These are phyloP conservation scores for Phytophthora aleatoria DNA, from an alignment of 352 stramenopile genomes.

Conservation along the genomic window DNA sequence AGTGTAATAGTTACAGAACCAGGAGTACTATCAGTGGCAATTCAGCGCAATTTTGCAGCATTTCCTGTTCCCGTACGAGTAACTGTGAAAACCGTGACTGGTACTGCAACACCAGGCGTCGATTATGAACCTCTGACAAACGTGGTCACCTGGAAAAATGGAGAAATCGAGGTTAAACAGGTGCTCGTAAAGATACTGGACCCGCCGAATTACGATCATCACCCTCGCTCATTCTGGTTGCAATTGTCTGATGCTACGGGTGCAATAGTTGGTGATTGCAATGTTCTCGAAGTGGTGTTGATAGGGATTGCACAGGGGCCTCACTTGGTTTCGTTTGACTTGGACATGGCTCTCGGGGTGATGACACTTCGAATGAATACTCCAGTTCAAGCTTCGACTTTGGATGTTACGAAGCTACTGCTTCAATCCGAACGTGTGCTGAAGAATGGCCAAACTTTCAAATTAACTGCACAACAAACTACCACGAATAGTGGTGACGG, in stretches of 20 bases:
- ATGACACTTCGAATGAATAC: constrained; percentile 44
- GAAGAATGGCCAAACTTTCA: constrained; percentile 18
- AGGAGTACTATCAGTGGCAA: constrained; percentile 43
- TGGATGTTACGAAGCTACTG: constrained; percentile 51
- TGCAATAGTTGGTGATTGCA: constrained; percentile 54
- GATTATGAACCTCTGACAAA: constrained; percentile 52
- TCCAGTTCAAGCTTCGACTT: constrained; percentile 42
- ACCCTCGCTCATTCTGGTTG: constrained; percentile 49
- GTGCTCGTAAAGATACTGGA: constrained; percentile 49
- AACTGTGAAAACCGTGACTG: constrained; percentile 44
- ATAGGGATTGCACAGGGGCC: constrained; percentile 40
- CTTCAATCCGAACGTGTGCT: constrained; percentile 44
- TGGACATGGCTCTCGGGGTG: constrained; percentile 52
- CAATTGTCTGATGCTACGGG: constrained; percentile 51
- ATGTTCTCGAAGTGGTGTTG: constrained; percentile 48
- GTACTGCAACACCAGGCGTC: constrained; percentile 52
- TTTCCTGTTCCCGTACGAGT: constrained; percentile 35
- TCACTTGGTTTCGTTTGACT: constrained; percentile 46
- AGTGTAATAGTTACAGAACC: constrained; percentile 39
- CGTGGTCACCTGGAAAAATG: constrained; percentile 42
- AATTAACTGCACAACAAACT: constrained; percentile 35
- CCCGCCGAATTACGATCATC: constrained; percentile 43
- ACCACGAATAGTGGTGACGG: constrained; percentile 54
- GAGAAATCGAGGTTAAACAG: constrained; percentile 40
- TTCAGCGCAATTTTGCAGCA: constrained; percentile 59